phyloP scores from a whole-genome alignment of 164 flowering plant genomes.

The Tetrastigma voinierianum region DNA sequence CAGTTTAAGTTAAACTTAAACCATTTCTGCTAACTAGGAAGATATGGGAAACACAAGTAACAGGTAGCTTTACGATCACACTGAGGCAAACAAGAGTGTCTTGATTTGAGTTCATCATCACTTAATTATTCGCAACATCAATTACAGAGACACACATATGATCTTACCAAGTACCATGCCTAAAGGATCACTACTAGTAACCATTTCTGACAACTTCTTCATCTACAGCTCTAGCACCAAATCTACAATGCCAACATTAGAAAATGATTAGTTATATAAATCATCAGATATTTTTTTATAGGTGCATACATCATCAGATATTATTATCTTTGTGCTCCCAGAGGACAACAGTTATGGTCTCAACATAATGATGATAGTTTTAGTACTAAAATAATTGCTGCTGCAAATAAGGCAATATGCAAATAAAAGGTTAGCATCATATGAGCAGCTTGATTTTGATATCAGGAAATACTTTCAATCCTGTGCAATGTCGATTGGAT shows the following conservation, averaged over 20 bases:
- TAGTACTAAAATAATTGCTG: no score
- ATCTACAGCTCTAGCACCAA: constrained; percentile 52
- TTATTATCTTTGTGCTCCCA: not conserved
- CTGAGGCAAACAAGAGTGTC: constrained; percentile 1
- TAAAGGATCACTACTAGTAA: constrained; percentile 4
- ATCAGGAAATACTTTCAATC: not conserved
- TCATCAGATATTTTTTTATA: not conserved
- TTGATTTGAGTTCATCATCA: constrained; percentile 1
- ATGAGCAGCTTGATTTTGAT: no score
- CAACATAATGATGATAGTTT: no score
- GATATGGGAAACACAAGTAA: not conserved
- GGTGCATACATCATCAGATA: not conserved
- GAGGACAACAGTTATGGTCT: not conserved
- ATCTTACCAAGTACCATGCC: constrained; percentile 8
- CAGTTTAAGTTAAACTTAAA: not conserved
- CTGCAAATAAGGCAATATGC: no score
- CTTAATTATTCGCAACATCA: constrained; percentile 12
- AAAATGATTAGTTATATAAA: constrained; percentile 10
- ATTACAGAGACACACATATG: constrained; percentile 4
- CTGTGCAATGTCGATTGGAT: not conserved
- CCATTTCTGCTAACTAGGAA: not conserved
- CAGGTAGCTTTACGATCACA: constrained; percentile 17
- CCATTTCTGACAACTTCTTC: constrained; percentile 1
- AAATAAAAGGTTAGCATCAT: no score
- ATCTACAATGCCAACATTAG: constrained; percentile 28